Conservation (phyloP, 306 rosid genomes). For the Cicer cuneatum region DNA sequence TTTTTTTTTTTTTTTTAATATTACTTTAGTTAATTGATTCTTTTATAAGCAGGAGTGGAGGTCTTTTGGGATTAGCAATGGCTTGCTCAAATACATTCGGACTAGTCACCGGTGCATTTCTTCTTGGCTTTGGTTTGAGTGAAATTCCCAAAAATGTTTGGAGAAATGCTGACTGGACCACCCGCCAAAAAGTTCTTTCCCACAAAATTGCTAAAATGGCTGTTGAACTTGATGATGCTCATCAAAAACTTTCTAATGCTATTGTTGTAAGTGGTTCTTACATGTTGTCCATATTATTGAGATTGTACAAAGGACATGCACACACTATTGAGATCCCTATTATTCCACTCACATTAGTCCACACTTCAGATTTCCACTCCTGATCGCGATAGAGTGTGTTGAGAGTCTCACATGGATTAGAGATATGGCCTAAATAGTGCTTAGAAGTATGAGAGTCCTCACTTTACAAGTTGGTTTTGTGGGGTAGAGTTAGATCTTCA, state of each 20-base stretch:
- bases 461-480: background rate
- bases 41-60: slow-evolving; percentile 63
- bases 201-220: slow-evolving; percentile 98
- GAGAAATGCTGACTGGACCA: slow-evolving; percentile 92
- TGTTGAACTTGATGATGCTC: slow-evolving; percentile 93
- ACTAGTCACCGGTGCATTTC: slow-evolving; percentile 98
- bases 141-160: slow-evolving; percentile 93
- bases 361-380: background rate
- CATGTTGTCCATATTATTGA: background rate
- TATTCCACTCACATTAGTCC: background rate
- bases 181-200: slow-evolving; percentile 90
- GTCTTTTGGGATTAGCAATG: slow-evolving; percentile 91
- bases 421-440: background rate
- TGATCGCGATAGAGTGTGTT: background rate
- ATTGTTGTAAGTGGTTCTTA: slow-evolving; percentile 68
- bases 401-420: background rate
- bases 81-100: slow-evolving; percentile 98
- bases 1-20: slow-evolving; percentile 27
- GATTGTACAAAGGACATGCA: background rate
- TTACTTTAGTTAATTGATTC: slow-evolving; percentile 41
- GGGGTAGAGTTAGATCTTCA: background rate
- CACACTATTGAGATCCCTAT: background rate
- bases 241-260: slow-evolving; percentile 94
- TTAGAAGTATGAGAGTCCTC: slow-evolving; percentile 5
- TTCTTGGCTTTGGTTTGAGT: slow-evolving; percentile 95